Evolutionary conservation across 345 rosid genomes (phyloP).

Genomic region (Hevea brasiliensis): DNA sequence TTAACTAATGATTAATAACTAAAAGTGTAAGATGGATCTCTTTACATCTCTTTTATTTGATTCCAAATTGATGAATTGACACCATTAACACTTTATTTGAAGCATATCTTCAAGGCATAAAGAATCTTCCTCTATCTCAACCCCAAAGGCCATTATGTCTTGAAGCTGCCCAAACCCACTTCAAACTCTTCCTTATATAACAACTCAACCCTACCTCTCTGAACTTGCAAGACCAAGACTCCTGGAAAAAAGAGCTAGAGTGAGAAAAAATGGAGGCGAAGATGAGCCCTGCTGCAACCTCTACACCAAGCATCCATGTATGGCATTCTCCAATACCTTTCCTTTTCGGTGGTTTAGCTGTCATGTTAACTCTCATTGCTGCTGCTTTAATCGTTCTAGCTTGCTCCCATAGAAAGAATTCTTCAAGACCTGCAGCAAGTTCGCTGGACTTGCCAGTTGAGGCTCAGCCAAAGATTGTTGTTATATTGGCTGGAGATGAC

Average conservation of each 20-base stretch:
- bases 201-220: neutral
- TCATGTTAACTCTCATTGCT: neutral
- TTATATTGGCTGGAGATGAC: neutral
- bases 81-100: neutral
- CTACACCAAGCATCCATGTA: neutral
- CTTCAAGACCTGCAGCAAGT: neutral
- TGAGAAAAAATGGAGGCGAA: neutral
- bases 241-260: neutral
- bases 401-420: neutral
- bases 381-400: neutral
- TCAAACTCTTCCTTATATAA: too few relatives aligned
- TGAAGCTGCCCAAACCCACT: too few relatives aligned
- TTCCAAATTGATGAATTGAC: neutral
- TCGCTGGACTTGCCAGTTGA: neutral
- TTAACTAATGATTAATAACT: neutral
- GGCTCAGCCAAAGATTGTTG: neutral
- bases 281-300: neutral
- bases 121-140: neutral
- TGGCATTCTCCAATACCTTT: neutral
- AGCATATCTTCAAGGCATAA: neutral
- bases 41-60: too few relatives aligned
- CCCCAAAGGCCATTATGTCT: neutral
- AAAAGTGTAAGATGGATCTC: neutral
- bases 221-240: neutral
- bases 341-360: neutral